These are phyloP conservation scores for Thinopyrum elongatum DNA, from an alignment of 176 grass and related monocot genomes.

Conservation along the genomic window DNA sequence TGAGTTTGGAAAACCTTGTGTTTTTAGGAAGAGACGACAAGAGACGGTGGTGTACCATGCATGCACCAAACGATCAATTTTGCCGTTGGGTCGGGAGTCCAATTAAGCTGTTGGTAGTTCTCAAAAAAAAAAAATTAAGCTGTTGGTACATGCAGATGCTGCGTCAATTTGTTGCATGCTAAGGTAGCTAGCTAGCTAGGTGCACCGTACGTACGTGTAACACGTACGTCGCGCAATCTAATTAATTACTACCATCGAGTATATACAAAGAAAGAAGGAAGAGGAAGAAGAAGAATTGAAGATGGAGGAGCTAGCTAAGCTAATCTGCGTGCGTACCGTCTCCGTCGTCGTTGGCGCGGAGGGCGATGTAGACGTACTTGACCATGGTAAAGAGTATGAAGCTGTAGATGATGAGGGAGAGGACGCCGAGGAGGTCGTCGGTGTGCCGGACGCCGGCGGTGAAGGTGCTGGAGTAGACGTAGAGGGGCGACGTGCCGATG, in stretches of 20 bases:
- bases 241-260: background rate
- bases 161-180: background rate
- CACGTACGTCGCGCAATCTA: background rate
- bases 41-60: too few species aligned
- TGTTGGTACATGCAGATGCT: background rate
- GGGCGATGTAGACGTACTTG: slow-evolving; percentile 72
- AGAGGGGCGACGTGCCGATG: slow-evolving; percentile 70
- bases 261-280: too few species aligned
- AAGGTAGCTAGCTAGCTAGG: background rate
- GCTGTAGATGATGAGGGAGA: slow-evolving; percentile 73
- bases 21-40: too few species aligned
- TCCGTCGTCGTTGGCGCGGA: slow-evolving; percentile 63
- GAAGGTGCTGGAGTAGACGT: slow-evolving; percentile 78
- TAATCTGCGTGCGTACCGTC: slow-evolving; percentile 30
- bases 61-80: too few species aligned
- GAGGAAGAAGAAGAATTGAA: background rate
- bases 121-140: too few species aligned
- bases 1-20: background rate
- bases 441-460: slow-evolving; percentile 34
- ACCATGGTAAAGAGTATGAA: slow-evolving; percentile 59
- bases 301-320: background rate
- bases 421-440: slow-evolving; percentile 68
- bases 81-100: too few species aligned
- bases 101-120: background rate
- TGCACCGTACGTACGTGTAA: background rate